Conservation (phyloP, 257 asterid species). For the Striga asiatica region DNA sequence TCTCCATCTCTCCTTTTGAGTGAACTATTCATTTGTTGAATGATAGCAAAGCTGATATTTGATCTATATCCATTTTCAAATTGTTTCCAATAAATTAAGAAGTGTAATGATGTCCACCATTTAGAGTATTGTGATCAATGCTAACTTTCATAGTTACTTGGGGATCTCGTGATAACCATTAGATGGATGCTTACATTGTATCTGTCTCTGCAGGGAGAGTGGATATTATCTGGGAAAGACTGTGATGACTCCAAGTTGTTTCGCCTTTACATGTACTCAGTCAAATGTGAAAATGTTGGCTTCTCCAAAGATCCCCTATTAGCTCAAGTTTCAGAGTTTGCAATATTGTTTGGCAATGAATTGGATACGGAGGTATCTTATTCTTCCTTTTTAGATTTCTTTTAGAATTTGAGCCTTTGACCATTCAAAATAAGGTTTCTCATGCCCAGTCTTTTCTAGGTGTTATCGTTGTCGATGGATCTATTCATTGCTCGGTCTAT, state of each 20-base stretch:
- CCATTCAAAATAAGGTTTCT: slow-evolving; percentile 10
- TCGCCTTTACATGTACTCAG: slow-evolving; percentile 60
- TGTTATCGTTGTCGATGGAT: slow-evolving; percentile 81
- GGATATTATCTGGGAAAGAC: slow-evolving; percentile 70
- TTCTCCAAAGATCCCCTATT: slow-evolving; percentile 73
- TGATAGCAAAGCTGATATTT: slow-evolving; percentile 1
- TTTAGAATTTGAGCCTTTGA: too few relatives aligned
- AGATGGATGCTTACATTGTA: not conserved
- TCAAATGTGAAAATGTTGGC: slow-evolving; percentile 67
- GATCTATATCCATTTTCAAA: slow-evolving; percentile 4
- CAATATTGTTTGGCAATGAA: slow-evolving; percentile 75
- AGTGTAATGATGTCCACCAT: not conserved
- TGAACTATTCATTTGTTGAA: slow-evolving; percentile 6
- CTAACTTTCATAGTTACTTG: not conserved
- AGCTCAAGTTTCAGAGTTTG: slow-evolving; percentile 83
- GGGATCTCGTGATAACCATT: not conserved
- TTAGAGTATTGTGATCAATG: too few relatives aligned
- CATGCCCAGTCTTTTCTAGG: slow-evolving; percentile 35
- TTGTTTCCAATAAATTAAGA: not conserved
- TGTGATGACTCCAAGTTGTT: slow-evolving; percentile 39
- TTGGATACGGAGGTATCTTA: slow-evolving; percentile 82
- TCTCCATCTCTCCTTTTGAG: slow-evolving; percentile 8
- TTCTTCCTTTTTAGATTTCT: slow-evolving; percentile 1
- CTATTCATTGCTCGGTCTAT: slow-evolving; percentile 86
- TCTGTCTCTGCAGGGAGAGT: slow-evolving; percentile 67